phyloP scores from a whole-genome alignment of 2,329 filamentous ascomycete genomes.

The Fusarium pseudonygamai region DNA sequence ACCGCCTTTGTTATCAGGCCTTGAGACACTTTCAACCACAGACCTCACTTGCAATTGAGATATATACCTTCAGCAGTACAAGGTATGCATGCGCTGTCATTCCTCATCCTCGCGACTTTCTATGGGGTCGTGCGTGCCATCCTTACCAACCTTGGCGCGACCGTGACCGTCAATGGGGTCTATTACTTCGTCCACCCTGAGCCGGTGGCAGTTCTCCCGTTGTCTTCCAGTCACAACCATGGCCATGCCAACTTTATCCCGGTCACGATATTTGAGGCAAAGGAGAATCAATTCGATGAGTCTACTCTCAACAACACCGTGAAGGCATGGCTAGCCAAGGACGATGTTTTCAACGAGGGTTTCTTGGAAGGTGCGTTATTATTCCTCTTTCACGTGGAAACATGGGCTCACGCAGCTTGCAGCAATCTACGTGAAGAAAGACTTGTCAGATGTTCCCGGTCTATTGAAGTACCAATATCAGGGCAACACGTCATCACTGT shows the following conservation, averaged over 20 bases:
- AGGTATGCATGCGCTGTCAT: neutral
- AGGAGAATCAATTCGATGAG: rapidly evolving
- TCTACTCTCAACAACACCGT: neutral
- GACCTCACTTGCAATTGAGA: neutral
- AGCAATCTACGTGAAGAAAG: neutral
- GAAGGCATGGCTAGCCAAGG: neutral
- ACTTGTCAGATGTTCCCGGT: rapidly evolving
- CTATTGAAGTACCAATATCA: neutral
- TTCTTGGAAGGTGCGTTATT: neutral
- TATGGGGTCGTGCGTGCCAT: neutral
- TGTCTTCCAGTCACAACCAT: neutral
- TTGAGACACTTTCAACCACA: neutral
- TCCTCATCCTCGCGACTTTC: too few species aligned
- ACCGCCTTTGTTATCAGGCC: neutral
- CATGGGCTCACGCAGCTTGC: too few species aligned
- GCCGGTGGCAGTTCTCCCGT: neutral
- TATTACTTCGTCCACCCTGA: neutral
- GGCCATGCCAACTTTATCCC: neutral
- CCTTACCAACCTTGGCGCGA: neutral
- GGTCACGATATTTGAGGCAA: neutral
- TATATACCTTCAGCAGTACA: too few species aligned
- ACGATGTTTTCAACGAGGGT: neutral
- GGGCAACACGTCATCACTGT: neutral
- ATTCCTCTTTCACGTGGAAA: neutral
- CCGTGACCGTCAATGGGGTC: neutral